Evolutionary conservation across 345 rosid species (phyloP).

Genomic region (Lagerstroemia speciosa): DNA sequence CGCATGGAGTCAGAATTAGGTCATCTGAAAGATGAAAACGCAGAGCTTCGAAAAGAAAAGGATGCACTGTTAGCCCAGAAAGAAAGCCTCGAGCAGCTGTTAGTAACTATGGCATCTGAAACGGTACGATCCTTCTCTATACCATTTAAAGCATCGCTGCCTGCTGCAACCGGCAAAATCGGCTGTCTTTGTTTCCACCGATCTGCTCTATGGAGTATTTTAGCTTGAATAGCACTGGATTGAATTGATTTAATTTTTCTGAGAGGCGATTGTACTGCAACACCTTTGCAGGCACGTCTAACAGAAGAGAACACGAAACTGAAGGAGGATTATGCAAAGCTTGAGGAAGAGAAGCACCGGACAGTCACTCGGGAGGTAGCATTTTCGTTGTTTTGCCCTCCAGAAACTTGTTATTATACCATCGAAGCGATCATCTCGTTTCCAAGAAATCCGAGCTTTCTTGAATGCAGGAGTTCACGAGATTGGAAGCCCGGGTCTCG

Average conservation of each 20-base stretch:
- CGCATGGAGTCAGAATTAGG: background rate
- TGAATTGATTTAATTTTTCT: background rate
- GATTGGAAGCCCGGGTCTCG: slow-evolving; percentile 8
- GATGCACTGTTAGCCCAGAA: background rate
- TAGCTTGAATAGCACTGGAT: background rate
- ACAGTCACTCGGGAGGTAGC: slow-evolving; percentile 6
- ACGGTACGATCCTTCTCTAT: slow-evolving; percentile 3
- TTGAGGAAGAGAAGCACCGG: slow-evolving; percentile 11
- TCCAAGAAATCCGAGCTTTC: background rate
- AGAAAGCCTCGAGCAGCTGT: slow-evolving; percentile 8
- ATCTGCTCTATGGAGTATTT: background rate
- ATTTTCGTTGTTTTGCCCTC: background rate
- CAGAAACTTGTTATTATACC: too few species aligned
- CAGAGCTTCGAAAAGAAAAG: slow-evolving; percentile 10
- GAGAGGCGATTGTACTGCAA: background rate
- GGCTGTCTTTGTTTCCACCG: background rate
- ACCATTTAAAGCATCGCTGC: background rate
- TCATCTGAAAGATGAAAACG: slow-evolving; percentile 6
- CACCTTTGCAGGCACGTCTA: slow-evolving; percentile 6
- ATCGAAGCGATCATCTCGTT: background rate
- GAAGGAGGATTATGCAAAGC: slow-evolving; percentile 4
- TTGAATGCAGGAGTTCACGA: slow-evolving; percentile 5
- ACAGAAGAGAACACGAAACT: slow-evolving; percentile 5
- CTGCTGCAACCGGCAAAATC: background rate
- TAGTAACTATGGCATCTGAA: slow-evolving; percentile 7